Percentiles rank a stretch among this genome's conserved stretches.
phyloP scores from a whole-genome alignment of 1,284 basidiomycete genomes.

The Microbotryum lychnidis-dioicae region DNA sequence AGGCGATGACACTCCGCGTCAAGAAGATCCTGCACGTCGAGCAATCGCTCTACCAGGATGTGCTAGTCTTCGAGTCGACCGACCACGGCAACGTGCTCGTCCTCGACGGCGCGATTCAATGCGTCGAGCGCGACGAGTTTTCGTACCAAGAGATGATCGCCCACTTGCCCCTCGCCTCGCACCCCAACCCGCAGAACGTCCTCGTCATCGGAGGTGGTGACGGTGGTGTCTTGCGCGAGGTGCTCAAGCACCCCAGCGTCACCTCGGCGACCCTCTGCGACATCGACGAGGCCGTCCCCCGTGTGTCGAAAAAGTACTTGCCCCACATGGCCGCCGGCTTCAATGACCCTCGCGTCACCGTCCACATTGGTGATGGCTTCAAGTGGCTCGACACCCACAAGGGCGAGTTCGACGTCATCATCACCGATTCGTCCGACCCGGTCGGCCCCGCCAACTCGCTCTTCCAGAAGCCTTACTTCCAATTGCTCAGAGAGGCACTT shows the following conservation, averaged over 20 bases:
- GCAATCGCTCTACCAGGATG: conserved; percentile 88
- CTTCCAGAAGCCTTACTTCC: conserved; percentile 96
- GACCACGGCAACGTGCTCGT: conserved; percentile 94
- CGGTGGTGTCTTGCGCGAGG: conserved; percentile 86
- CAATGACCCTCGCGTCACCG: conserved; percentile 71
- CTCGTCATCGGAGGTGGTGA: conserved; percentile 90
- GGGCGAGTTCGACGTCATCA: conserved; percentile 90
- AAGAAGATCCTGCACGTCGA: conserved; percentile 92
- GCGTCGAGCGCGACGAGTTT: conserved; percentile 93
- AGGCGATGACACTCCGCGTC: conserved; percentile 91
- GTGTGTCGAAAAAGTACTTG: conserved; percentile 86
- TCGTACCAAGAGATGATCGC: conserved; percentile 99
- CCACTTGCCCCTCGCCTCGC: conserved; percentile 86
- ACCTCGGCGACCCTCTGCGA: conserved; percentile 92
- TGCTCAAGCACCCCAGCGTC: conserved; percentile 87
- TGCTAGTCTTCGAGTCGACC: conserved; percentile 89
- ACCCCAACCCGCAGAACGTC: conserved; percentile 92
- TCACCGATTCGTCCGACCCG: conserved; percentile 98
- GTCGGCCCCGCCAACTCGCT: conserved; percentile 90
- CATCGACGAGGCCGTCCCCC: conserved; percentile 97
- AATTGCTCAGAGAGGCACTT: conserved; percentile 82
- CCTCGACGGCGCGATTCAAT: conserved; percentile 88
- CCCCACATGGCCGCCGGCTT: conserved; percentile 89
- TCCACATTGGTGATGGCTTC: conserved; percentile 93
- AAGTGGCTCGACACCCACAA: conserved; percentile 88